These are phyloP conservation scores for Hyphodiscus sp. DNA, from an alignment of 2,329 filamentous ascomycete genomes.

Conservation along the genomic window DNA sequence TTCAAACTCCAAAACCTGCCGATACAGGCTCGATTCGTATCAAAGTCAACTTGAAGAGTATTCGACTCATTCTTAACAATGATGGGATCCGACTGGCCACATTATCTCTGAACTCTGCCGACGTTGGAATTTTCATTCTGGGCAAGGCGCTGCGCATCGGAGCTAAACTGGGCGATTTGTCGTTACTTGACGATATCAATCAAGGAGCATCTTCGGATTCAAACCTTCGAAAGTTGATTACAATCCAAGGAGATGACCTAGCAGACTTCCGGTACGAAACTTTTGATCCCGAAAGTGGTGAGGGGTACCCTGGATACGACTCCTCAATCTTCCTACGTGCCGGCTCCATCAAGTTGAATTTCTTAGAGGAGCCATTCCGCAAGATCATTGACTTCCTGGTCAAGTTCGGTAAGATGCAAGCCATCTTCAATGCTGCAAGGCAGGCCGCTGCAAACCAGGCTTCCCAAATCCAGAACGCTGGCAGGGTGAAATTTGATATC, in stretches of 20 bases:
- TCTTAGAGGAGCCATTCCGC: conserved; percentile 92
- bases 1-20: conserved; percentile 16
- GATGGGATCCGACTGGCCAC: conserved; percentile 94
- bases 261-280: conserved; percentile 98
- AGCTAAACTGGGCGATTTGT: conserved; percentile 80
- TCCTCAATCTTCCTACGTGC: conserved; percentile 85
- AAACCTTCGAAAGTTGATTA: conserved; percentile 76
- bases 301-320: conserved; percentile 88
- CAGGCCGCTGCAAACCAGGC: conserved; percentile 93
- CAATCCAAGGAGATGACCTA: conserved; percentile 90
- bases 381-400: conserved; percentile 98
- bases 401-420: conserved; percentile 99
- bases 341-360: conserved; percentile 94
- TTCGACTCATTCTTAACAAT: conserved; percentile 91
- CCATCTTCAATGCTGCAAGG: conserved; percentile 93
- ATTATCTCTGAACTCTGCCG: conserved; percentile 83
- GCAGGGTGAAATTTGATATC: conserved; percentile 89
- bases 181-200: conserved; percentile 88
- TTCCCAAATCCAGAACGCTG: conserved; percentile 84
- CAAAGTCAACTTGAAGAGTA: conserved; percentile 88
- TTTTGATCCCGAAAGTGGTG: conserved; percentile 64
- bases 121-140: conserved; percentile 82
- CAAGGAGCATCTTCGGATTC: conserved; percentile 78
- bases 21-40: conserved; percentile 61
- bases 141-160: conserved; percentile 83